These are phyloP conservation scores for Fusarium fujikuroi DNA, from an alignment of 2,329 filamentous ascomycete species.

Conservation along the genomic window DNA sequence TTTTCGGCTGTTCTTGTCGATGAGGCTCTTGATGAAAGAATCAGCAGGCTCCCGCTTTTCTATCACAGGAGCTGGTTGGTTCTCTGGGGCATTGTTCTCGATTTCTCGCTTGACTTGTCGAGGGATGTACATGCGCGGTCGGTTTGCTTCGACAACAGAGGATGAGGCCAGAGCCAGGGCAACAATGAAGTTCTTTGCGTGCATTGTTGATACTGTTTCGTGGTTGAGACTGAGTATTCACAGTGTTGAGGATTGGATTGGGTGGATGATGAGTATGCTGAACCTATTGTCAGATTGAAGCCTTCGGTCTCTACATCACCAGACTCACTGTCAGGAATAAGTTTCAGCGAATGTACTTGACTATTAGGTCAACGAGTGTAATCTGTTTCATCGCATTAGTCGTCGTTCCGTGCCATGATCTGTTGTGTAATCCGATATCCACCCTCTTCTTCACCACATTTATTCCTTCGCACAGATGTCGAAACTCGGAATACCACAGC, in stretches of 20 bases:
- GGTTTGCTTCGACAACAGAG: slow-evolving; percentile 56
- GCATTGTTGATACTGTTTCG: slow-evolving; percentile 53
- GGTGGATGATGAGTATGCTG: slow-evolving; percentile 36
- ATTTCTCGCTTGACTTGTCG: slow-evolving; percentile 65
- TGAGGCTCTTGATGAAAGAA: slow-evolving; percentile 41
- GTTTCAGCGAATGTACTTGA: slow-evolving; percentile 70
- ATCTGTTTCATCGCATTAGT: slow-evolving; percentile 38
- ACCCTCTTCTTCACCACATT: not conserved
- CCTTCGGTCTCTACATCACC: not conserved
- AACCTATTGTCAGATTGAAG: slow-evolving; percentile 9
- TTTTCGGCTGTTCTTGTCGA: slow-evolving; percentile 18
- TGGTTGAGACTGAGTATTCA: slow-evolving; percentile 41
- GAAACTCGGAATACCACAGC: not conserved
- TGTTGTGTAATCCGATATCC: not conserved
- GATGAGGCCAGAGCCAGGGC: slow-evolving; percentile 61
- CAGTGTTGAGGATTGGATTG: slow-evolving; percentile 32
- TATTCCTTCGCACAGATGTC: not conserved
- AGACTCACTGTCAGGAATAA: slow-evolving; percentile 58
- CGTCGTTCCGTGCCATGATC: not conserved
- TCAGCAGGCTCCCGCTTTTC: slow-evolving; percentile 33
- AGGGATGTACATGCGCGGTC: slow-evolving; percentile 68
- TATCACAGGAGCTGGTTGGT: slow-evolving; percentile 19
- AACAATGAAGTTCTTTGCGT: slow-evolving; percentile 58
- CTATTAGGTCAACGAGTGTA: slow-evolving; percentile 64
- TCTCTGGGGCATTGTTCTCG: slow-evolving; percentile 50